phyloP scores from a whole-genome alignment of 306 rosid species.

The Purshia tridentata region DNA sequence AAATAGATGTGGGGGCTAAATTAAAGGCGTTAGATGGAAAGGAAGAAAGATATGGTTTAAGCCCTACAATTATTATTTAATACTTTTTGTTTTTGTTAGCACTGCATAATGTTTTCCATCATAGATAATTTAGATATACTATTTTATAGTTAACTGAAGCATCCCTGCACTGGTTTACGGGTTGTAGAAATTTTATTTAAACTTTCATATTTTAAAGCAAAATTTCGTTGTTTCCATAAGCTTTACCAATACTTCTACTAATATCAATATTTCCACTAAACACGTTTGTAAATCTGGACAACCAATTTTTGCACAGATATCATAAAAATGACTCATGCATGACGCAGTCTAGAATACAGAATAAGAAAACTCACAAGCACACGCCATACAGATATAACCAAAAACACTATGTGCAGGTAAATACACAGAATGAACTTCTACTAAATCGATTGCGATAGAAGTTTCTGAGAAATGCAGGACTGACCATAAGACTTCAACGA shows the following conservation, averaged over 20 bases:
- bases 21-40: too few relatives aligned
- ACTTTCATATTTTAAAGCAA: neutral
- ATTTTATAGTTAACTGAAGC: too few relatives aligned
- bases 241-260: neutral
- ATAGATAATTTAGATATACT: too few relatives aligned
- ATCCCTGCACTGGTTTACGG: neutral
- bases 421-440: neutral
- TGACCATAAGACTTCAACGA: slow-evolving; percentile 78
- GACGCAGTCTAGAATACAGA: too few relatives aligned
- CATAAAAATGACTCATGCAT: too few relatives aligned
- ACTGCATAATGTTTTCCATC: too few relatives aligned
- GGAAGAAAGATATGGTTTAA: too few relatives aligned
- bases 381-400: slow-evolving; percentile 2
- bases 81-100: too few relatives aligned
- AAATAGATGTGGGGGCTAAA: too few relatives aligned
- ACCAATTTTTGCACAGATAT: too few relatives aligned
- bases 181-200: neutral
- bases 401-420: neutral
- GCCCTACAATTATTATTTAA: too few relatives aligned
- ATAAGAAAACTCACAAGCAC: neutral
- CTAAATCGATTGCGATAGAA: neutral
- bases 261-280: neutral
- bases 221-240: neutral
- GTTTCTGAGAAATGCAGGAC: slow-evolving; percentile 30
- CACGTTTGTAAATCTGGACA: neutral